Base-by-base conservation (phyloP, 2,329 filamentous ascomycete genomes). In the Fusarium coicis region DNA sequence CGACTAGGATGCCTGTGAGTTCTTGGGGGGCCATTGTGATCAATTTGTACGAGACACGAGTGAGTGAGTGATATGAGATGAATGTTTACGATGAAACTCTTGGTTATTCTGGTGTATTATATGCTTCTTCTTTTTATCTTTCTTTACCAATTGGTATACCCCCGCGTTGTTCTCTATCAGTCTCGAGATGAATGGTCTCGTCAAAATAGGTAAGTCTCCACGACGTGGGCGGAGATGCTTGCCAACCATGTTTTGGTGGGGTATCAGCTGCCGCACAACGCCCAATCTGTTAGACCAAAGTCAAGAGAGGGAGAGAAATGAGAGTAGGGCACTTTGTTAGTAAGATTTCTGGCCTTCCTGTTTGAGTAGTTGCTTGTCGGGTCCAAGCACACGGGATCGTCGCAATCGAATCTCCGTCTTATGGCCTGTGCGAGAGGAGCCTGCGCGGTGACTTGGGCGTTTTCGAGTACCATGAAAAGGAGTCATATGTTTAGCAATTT, bases 1-100 rank as follows among this genome's bases (percentile, higher is more conserved):
- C 85, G 43, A 87, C 85, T 70, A 86, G 80, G 65, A 87, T 85
- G 69, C 85, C 85, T 44, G 74, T 76, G 52, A 81, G 76, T 57
- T 76, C 77, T 61, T 72, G 53, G 36, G 72, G 60, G 2, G 75
- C 57, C 76, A 77, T 77, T 65, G 28, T 75, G 10, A 12, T 23
- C 30, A 8, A 42, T 36, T 21, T 39, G 37, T 11, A 12, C 7
- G 6, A 40, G 23, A 15, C 23, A 30, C 21, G 16, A 6, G 7
- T 39, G 11, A 19, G n/a, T 23, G 23, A 39, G 14, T 52, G 7
- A 30, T 44, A 42, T 53, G 49, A 43, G 23, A 43, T 26, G 26
- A 32, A 44, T 37, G 9, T 21, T 28, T 68, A 46, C 14, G 21
- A 18, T 23, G 3, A 19, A 16, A 16, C 14, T 36, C 11, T 37